Percentiles rank a stretch among this genome's conserved stretches.
Conservation (phyloP, 352 stramenopile species). For the Globisporangium orthogonon region DNA sequence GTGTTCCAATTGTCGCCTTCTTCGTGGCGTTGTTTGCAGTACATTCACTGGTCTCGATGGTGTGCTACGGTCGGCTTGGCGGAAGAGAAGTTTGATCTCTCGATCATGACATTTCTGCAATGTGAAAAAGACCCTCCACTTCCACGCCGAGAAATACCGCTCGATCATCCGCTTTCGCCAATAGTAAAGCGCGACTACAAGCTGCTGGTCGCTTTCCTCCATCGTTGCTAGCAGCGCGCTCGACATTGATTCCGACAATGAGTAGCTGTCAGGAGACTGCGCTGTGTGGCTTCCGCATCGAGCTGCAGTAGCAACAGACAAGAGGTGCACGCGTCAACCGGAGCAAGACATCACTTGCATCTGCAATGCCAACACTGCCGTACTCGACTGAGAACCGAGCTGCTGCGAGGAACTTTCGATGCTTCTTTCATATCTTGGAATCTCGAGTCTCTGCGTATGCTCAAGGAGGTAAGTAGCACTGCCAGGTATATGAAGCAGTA, state of each 20-base stretch:
- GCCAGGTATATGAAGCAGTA: too few relatives aligned
- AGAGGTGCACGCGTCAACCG: background rate
- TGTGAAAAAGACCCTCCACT: slow-evolving; percentile 13
- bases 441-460: slow-evolving; percentile 3
- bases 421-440: background rate
- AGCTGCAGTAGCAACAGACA: too few relatives aligned
- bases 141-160: slow-evolving; percentile 36
- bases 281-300: background rate
- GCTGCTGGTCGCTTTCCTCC: slow-evolving; percentile 32
- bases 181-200: slow-evolving; percentile 37
- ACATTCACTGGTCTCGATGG: background rate
- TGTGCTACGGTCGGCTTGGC: background rate
- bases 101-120: background rate
- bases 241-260: slow-evolving; percentile 1
- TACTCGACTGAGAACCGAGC: background rate
- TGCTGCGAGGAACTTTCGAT: background rate
- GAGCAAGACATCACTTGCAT: background rate
- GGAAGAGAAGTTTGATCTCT: background rate
- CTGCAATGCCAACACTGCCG: background rate
- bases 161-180: slow-evolving; percentile 36
- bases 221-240: slow-evolving; percentile 21
- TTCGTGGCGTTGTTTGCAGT: background rate
- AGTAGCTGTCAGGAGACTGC: background rate
- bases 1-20: background rate
- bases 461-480: too few relatives aligned